Evolutionary conservation across 78 protist genomes (phyloP).

Genomic region (Dictyostelium capitatum): DNA sequence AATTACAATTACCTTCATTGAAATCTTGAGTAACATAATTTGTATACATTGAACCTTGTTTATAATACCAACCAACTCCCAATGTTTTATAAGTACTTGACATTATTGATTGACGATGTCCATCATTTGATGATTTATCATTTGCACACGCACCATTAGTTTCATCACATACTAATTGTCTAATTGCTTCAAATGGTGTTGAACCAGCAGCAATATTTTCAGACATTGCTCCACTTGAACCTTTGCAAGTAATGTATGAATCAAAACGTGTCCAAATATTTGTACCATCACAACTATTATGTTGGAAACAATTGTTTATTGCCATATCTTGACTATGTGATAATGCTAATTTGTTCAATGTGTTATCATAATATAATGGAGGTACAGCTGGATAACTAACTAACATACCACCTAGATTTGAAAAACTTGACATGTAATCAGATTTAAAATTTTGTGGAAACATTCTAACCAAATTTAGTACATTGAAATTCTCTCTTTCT

Average conservation of each 20-base stretch:
- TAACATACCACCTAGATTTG: neutral
- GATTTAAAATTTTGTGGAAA: slow-evolving; percentile 17
- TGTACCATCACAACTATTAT: slow-evolving; percentile 15
- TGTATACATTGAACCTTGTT: neutral
- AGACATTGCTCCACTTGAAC: neutral
- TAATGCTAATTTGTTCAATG: neutral
- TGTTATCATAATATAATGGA: slow-evolving; percentile 25
- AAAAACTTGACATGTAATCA: neutral
- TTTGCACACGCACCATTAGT: neutral
- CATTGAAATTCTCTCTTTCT: slow-evolving; percentile 35
- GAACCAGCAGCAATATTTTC: slow-evolving; percentile 25
- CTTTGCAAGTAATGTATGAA: neutral
- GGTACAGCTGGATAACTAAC: neutral
- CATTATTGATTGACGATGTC: slow-evolving; percentile 29
- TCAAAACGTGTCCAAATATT: neutral
- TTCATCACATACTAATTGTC: slow-evolving; percentile 7
- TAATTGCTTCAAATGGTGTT: neutral
- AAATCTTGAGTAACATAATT: slow-evolving; percentile 61
- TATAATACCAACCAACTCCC: slow-evolving; percentile 33
- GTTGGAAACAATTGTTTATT: neutral
- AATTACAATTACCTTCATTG: neutral
- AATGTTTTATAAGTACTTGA: neutral
- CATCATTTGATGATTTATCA: slow-evolving; percentile 23
- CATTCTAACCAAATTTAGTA: slow-evolving; percentile 57
- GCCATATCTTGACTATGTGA: slow-evolving; percentile 34